Conservation (phyloP, 192 early-diverging fungal genomes). For the Coemansia sp. region DNA sequence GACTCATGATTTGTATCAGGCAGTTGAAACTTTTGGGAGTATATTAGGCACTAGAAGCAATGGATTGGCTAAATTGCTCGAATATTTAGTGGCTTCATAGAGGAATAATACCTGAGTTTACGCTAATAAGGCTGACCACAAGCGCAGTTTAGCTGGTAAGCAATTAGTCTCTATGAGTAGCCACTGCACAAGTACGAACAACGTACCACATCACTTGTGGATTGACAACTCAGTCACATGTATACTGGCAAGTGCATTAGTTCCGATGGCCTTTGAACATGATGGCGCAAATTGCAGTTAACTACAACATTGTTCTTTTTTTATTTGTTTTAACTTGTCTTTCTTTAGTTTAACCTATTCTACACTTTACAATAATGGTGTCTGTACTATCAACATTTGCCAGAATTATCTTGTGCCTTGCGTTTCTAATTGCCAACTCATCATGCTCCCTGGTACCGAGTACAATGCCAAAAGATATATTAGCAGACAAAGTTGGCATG, state of each 20-base stretch:
- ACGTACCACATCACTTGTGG: not conserved
- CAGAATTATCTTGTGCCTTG: not conserved
- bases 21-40: no score
- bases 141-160: constrained; percentile 33
- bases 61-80: no score
- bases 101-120: no score
- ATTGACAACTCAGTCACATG: not conserved
- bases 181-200: not conserved
- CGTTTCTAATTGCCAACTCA: not conserved
- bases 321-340: not conserved
- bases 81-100: no score
- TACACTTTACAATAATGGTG: not conserved
- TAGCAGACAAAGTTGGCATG: not conserved
- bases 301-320: not conserved
- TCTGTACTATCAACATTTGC: not conserved
- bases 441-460: not conserved
- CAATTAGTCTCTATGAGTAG: not conserved
- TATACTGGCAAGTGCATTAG: not conserved
- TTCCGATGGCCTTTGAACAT: not conserved
- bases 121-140: constrained; percentile 16
- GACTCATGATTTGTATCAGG: no score
- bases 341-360: not conserved
- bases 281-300: not conserved
- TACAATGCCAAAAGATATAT: not conserved
- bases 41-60: no score